Evolutionary conservation across 1,284 basidiomycete species (phyloP).

Genomic region (Tranzscheliella williamsii): DNA sequence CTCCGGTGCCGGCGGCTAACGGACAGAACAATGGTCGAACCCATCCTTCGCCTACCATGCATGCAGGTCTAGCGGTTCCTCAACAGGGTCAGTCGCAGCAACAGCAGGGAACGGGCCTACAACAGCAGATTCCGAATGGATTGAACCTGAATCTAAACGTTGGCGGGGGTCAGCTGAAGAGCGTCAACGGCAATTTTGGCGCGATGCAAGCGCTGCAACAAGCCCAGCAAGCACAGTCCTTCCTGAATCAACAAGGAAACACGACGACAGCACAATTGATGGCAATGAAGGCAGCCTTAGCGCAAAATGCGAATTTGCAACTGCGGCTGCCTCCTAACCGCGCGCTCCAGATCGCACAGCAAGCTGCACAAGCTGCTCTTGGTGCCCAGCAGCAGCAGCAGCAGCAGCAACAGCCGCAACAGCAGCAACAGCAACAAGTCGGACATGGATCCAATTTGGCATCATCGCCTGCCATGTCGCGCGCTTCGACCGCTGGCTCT

Average conservation of each 20-base stretch:
- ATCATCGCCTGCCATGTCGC: constrained; percentile 34
- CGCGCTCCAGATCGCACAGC: constrained; percentile 43
- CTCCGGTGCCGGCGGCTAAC: constrained; percentile 33
- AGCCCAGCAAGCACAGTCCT: constrained; percentile 17
- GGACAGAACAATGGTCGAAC: constrained; percentile 30
- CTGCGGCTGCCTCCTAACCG: constrained; percentile 44
- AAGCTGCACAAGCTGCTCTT: constrained; percentile 37
- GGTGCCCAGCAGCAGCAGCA: constrained; percentile 23
- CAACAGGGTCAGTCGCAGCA: constrained; percentile 3
- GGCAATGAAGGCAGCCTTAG: constrained; percentile 48
- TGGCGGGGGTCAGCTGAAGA: constrained; percentile 34
- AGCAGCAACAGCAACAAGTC: constrained; percentile 11
- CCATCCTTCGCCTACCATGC: constrained; percentile 33
- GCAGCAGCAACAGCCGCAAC: constrained; percentile 14
- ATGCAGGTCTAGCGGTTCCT: constrained; percentile 31
- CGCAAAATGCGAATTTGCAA: constrained; percentile 41
- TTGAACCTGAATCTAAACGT: constrained; percentile 31
- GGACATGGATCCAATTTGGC: constrained; percentile 31
- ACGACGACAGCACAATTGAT: constrained; percentile 38
- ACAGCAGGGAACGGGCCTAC: not conserved
- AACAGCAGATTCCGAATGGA: not conserved
- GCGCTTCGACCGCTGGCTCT: constrained; percentile 35
- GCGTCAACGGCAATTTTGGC: constrained; percentile 16
- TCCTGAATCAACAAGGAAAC: constrained; percentile 12
- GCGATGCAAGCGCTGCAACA: constrained; percentile 35